A percentile compares a stretch with the other conserved stretches of the same genome.
phyloP scores from a whole-genome alignment of 768 basidiomycete species.

The Panaeolus papilionaceus region DNA sequence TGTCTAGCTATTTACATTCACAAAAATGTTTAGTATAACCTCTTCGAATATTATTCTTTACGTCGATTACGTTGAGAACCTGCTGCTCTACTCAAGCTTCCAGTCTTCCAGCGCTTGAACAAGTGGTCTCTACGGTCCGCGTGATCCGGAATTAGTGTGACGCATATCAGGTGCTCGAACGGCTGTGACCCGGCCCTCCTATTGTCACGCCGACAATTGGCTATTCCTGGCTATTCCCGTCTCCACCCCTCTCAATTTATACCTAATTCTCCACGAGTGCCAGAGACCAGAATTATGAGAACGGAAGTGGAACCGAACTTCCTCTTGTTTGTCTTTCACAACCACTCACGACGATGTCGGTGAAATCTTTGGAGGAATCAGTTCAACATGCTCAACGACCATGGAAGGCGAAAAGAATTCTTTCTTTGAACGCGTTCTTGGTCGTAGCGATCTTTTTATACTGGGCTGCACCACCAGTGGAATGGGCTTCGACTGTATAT shows the following conservation, averaged over 20 bases:
- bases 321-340: background rate
- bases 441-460: background rate
- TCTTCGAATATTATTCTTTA: no score
- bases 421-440: background rate
- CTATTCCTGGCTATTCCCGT: background rate
- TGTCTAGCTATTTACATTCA: no score
- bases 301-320: background rate
- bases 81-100: no score
- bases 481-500: slow-evolving; percentile 2
- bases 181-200: background rate
- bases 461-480: background rate
- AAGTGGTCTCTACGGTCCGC: no score
- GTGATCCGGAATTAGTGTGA: no score
- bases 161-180: background rate
- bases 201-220: background rate
- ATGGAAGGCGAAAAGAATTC: background rate
- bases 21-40: no score
- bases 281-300: background rate
- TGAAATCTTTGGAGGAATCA: slow-evolving; percentile 5
- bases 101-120: no score
- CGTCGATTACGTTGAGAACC: no score
- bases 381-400: background rate
- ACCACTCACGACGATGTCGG: background rate
- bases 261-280: slow-evolving; percentile 5
- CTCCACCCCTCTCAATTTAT: background rate